A percentile compares a stretch with the other conserved stretches of the same genome.
Evolutionary conservation across 2,329 filamentous ascomycete genomes (phyloP).

Genomic region (Colletotrichum tofieldiae): DNA sequence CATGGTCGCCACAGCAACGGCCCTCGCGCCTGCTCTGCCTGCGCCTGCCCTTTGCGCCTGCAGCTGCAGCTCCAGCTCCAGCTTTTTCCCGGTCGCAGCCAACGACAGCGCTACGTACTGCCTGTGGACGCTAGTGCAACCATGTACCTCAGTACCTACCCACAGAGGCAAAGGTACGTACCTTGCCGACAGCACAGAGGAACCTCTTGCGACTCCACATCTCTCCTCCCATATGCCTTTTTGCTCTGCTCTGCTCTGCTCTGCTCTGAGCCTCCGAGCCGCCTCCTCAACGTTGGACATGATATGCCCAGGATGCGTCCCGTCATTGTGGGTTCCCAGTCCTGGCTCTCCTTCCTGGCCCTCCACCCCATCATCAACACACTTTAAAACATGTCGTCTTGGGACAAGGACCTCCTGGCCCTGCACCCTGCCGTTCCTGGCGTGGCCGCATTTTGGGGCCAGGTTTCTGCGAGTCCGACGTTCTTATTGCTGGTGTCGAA

Average conservation of each 20-base stretch:
- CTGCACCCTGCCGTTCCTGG: constrained; percentile 18
- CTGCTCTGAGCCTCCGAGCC: not conserved
- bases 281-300: too few relatives aligned
- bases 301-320: not conserved
- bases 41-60: constrained; percentile 7
- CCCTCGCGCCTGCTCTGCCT: constrained; percentile 1
- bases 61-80: not conserved
- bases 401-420: constrained; percentile 19
- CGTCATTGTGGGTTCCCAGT: constrained; percentile 21
- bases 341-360: constrained; percentile 4
- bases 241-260: not conserved
- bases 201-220: not conserved
- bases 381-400: constrained; percentile 7
- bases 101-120: not conserved
- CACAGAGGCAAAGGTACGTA: not conserved
- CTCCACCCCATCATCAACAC: constrained; percentile 1
- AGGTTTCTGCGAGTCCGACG: constrained; percentile 16
- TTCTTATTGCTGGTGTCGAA: not conserved
- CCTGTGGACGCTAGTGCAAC: too few relatives aligned
- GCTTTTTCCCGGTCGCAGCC: not conserved
- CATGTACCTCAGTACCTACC: not conserved
- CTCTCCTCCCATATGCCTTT: too few relatives aligned
- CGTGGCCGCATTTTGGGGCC: constrained; percentile 21
- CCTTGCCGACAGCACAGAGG: too few relatives aligned
- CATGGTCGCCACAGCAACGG: constrained; percentile 54